Conservation (phyloP, 148 eudicot species). For the Diospyros kaki region DNA sequence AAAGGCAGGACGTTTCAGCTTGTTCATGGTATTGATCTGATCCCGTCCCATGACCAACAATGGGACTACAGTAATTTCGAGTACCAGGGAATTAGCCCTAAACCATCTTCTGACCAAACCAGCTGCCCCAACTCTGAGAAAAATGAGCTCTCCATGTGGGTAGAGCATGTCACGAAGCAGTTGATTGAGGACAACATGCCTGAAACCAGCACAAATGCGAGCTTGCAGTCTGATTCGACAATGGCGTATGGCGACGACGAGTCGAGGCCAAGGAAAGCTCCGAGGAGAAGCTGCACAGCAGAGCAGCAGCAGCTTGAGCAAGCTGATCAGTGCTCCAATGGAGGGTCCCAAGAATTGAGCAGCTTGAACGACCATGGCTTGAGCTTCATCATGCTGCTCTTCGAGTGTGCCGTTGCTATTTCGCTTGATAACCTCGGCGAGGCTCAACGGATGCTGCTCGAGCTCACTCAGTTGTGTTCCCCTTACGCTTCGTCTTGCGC, state of each 20-base stretch:
- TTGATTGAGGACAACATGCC: conserved; percentile 39
- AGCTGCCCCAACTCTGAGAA: conserved; percentile 16
- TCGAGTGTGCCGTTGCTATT: conserved; percentile 87
- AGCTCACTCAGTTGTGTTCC: conserved; percentile 73
- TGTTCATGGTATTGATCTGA: conserved; percentile 24
- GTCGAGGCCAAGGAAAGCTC: conserved; percentile 25
- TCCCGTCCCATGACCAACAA: conserved; percentile 26
- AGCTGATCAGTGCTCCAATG: neutral
- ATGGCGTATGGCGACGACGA: conserved; percentile 11
- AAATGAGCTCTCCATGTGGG: conserved; percentile 47
- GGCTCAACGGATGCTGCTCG: conserved; percentile 69
- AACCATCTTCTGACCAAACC: neutral
- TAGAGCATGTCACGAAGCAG: conserved; percentile 44
- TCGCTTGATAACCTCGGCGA: conserved; percentile 59
- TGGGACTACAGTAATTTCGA: conserved; percentile 8
- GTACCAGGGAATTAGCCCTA: neutral
- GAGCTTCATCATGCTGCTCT: conserved; percentile 65
- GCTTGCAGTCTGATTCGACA: conserved; percentile 18
- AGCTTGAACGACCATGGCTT: conserved; percentile 29
- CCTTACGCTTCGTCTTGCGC: conserved; percentile 81
- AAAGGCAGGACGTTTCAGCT: conserved; percentile 17
- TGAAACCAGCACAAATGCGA: conserved; percentile 16
- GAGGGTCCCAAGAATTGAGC: neutral
- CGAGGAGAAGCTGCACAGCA: conserved; percentile 4
- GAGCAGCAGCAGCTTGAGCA: too few relatives aligned